These are phyloP conservation scores for Dactylellina leptospora DNA, from an alignment of 2,329 filamentous ascomycete genomes.

Conservation along the genomic window DNA sequence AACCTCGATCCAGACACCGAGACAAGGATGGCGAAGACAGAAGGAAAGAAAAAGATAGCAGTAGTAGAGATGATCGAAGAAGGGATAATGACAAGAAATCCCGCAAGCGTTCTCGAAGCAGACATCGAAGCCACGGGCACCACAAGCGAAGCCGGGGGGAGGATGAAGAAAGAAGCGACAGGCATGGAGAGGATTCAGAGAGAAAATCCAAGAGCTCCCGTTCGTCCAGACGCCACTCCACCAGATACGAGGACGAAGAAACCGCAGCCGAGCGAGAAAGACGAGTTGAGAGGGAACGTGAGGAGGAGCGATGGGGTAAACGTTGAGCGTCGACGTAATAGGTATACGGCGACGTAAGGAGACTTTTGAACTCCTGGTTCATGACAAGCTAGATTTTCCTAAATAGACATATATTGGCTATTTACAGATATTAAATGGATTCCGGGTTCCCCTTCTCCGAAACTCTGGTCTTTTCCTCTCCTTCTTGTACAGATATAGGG, in stretches of 20 bases:
- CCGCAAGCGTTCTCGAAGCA: slow-evolving; percentile 48
- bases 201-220: slow-evolving; percentile 54
- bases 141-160: slow-evolving; percentile 52
- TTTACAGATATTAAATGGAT: slow-evolving; percentile 47
- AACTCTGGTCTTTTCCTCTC: slow-evolving; percentile 6
- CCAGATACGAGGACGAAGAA: slow-evolving; percentile 57
- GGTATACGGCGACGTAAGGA: slow-evolving; percentile 16
- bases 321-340: slow-evolving; percentile 27
- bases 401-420: slow-evolving; percentile 52
- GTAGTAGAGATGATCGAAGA: slow-evolving; percentile 42
- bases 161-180: slow-evolving; percentile 52
- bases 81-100: slow-evolving; percentile 53
- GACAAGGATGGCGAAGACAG: slow-evolving; percentile 53
- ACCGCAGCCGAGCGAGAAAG: slow-evolving; percentile 55
- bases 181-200: slow-evolving; percentile 52
- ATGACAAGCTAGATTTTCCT: slow-evolving; percentile 39
- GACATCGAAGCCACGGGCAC: slow-evolving; percentile 48
- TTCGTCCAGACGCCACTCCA: slow-evolving; percentile 55
- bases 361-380: slow-evolving; percentile 25
- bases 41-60: slow-evolving; percentile 54
- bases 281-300: slow-evolving; percentile 57
- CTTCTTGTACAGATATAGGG: slow-evolving; percentile 38
- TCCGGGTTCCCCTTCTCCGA: slow-evolving; percentile 13
- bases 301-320: slow-evolving; percentile 57
- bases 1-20: slow-evolving; percentile 50